Percentiles rank a stretch among this genome's conserved stretches.
Evolutionary conservation across 2,329 filamentous ascomycete species (phyloP).

Genomic region (Botrytis porri): DNA sequence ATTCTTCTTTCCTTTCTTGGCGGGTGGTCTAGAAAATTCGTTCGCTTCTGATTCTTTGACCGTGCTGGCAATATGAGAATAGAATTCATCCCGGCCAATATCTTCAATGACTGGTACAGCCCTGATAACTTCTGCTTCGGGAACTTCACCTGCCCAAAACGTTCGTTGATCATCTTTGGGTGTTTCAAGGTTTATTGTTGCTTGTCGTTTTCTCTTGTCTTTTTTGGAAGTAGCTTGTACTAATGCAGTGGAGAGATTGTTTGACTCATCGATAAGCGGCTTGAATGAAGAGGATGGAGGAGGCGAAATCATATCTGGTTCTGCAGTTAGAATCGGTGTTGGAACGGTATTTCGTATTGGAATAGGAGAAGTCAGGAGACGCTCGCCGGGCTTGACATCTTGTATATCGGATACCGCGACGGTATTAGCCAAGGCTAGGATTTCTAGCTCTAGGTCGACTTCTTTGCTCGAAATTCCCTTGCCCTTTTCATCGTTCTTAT

Average conservation of each 20-base stretch:
- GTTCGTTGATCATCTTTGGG: slow-evolving; percentile 25
- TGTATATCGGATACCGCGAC: background rate
- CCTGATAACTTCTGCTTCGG: slow-evolving; percentile 34
- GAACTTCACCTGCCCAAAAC: slow-evolving; percentile 36
- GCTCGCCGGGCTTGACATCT: slow-evolving; percentile 11
- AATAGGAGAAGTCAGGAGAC: background rate
- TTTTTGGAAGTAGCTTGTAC: slow-evolving; percentile 32
- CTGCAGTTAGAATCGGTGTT: background rate
- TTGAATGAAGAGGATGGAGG: background rate
- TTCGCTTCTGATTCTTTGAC: slow-evolving; percentile 28
- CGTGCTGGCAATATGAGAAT: slow-evolving; percentile 35
- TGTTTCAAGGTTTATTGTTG: slow-evolving; percentile 23
- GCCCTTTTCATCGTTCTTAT: slow-evolving; percentile 26
- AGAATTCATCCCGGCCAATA: slow-evolving; percentile 35
- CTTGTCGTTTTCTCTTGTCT: slow-evolving; percentile 37
- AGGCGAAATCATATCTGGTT: background rate
- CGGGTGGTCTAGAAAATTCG: slow-evolving; percentile 32
- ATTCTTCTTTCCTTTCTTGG: slow-evolving; percentile 43
- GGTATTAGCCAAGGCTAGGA: slow-evolving; percentile 9
- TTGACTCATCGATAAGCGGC: slow-evolving; percentile 3
- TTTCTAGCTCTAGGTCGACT: slow-evolving; percentile 13
- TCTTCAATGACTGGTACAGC: slow-evolving; percentile 33
- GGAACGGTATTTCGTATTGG: slow-evolving; percentile 1
- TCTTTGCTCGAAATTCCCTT: slow-evolving; percentile 26
- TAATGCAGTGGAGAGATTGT: slow-evolving; percentile 18